phyloP scores from a whole-genome alignment of 495 filamentous ascomycete genomes.

The Aspergillus steynii region DNA sequence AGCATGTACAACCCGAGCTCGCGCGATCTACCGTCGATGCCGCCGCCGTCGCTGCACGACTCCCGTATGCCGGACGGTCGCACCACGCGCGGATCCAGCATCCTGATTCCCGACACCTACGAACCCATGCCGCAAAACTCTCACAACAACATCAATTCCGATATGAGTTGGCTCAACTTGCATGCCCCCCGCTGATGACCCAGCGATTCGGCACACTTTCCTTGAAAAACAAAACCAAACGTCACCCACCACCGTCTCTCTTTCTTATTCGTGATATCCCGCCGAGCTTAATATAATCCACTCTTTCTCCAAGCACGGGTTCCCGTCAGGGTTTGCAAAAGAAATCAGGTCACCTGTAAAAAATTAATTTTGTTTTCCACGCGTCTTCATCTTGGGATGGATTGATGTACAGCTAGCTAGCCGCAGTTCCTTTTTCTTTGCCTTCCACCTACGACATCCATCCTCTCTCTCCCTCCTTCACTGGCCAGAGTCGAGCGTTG shows the following conservation, averaged over 20 bases:
- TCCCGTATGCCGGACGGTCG: slow-evolving; percentile 19
- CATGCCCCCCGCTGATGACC: slow-evolving; percentile 32
- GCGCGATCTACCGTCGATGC: slow-evolving; percentile 29
- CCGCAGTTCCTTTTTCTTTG: slow-evolving; percentile 4
- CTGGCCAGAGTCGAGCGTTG: slow-evolving; percentile 12
- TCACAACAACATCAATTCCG: slow-evolving; percentile 42
- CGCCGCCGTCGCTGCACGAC: slow-evolving; percentile 13
- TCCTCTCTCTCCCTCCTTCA: slow-evolving; percentile 11
- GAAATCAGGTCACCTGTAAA: slow-evolving; percentile 2
- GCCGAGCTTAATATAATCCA: neutral
- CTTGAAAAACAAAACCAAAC: neutral
- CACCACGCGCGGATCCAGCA: slow-evolving; percentile 36
- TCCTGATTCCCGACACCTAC: slow-evolving; percentile 40
- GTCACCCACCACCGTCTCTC: neutral
- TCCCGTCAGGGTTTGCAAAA: neutral
- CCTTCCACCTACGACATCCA: neutral
- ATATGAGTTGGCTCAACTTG: slow-evolving; percentile 81
- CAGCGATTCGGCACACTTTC: slow-evolving; percentile 1
- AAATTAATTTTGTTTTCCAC: slow-evolving; percentile 4
- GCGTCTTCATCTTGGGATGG: slow-evolving; percentile 1
- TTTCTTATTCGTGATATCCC: neutral
- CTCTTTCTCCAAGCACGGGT: slow-evolving; percentile 7
- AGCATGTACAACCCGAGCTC: slow-evolving; percentile 37
- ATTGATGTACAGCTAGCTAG: slow-evolving; percentile 17
- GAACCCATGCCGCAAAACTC: slow-evolving; percentile 39